These are phyloP conservation scores for Lepiota brunneoincarnata DNA, from an alignment of 768 basidiomycete genomes.

Conservation along the genomic window DNA sequence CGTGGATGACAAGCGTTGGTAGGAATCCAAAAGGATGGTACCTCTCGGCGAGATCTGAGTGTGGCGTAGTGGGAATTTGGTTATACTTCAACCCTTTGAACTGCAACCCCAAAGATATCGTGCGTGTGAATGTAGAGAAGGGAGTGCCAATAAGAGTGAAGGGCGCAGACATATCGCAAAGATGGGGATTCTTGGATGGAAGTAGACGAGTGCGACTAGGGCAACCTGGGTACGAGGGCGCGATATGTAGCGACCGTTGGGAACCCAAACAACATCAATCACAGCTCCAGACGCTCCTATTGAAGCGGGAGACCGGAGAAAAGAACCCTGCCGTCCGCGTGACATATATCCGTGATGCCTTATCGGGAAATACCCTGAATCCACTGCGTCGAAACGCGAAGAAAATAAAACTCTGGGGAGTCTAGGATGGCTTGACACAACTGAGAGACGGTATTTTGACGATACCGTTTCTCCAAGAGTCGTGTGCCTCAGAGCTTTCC, in stretches of 20 bases:
- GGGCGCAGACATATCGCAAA: conserved; percentile 6
- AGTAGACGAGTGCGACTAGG: not conserved
- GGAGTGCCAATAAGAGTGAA: conserved; percentile 30
- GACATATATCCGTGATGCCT: not conserved
- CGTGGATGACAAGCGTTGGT: conserved; percentile 28
- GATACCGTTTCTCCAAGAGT: too few relatives aligned
- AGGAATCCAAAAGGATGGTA: conserved; percentile 30
- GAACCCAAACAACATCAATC: not conserved
- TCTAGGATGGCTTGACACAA: too few relatives aligned
- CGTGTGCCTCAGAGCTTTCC: too few relatives aligned
- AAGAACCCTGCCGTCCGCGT: not conserved
- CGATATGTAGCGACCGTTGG: too few relatives aligned
- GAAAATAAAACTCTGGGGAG: too few relatives aligned
- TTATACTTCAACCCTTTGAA: conserved; percentile 26
- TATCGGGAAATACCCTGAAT: not conserved
- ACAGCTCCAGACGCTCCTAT: too few relatives aligned
- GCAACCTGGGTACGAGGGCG: not conserved
- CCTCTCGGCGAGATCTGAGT: conserved; percentile 18
- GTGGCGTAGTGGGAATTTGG: conserved; percentile 22
- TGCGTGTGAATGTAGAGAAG: conserved; percentile 33
- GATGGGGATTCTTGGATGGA: not conserved
- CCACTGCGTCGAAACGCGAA: not conserved
- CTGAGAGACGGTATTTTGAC: too few relatives aligned
- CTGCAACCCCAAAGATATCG: conserved; percentile 27
- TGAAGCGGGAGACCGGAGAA: not conserved